Evolutionary conservation across 1,139 yeast species (phyloP).

Genomic region (Yarrowia galli): DNA sequence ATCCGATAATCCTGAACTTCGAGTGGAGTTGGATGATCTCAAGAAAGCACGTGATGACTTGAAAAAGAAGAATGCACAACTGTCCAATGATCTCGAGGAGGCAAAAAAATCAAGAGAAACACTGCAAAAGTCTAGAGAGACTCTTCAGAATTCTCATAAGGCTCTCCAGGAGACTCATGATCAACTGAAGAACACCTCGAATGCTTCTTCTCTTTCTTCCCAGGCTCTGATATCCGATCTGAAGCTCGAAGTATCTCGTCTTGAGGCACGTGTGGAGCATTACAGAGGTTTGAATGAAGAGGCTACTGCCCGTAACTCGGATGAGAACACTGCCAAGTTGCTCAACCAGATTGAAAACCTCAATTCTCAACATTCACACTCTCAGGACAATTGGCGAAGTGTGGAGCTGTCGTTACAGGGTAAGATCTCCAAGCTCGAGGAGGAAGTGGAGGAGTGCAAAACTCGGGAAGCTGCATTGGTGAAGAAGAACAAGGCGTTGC

Average conservation of each 20-base stretch:
- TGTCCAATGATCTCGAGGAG: conserved; percentile 5
- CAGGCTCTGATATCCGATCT: conserved; percentile 42
- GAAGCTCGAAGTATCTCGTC: conserved; percentile 47
- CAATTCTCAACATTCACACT: conserved; percentile 70
- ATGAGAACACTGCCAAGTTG: conserved; percentile 51
- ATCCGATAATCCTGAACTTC: conserved; percentile 40
- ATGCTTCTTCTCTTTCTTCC: not conserved
- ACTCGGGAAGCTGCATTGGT: conserved; percentile 45
- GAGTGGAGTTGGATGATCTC: conserved; percentile 45
- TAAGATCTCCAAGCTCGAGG: conserved; percentile 58
- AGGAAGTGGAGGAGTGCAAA: conserved; percentile 50
- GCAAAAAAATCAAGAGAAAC: not conserved
- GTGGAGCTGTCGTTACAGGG: conserved; percentile 62
- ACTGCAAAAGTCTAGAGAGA: conserved; percentile 3
- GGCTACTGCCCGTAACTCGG: conserved; percentile 44
- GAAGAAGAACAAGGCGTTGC: conserved; percentile 43
- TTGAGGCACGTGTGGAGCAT: conserved; percentile 56
- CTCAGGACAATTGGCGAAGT: conserved; percentile 70
- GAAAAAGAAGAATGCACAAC: conserved; percentile 40
- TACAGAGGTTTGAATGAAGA: conserved; percentile 55
- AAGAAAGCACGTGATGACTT: conserved; percentile 42
- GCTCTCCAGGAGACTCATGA: conserved; percentile 4
- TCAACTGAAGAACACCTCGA: not conserved
- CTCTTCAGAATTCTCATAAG: not conserved
- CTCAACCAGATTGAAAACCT: conserved; percentile 59